phyloP scores from a whole-genome alignment of 2,329 filamentous ascomycete species.

The Scedosporium apiospermum region DNA sequence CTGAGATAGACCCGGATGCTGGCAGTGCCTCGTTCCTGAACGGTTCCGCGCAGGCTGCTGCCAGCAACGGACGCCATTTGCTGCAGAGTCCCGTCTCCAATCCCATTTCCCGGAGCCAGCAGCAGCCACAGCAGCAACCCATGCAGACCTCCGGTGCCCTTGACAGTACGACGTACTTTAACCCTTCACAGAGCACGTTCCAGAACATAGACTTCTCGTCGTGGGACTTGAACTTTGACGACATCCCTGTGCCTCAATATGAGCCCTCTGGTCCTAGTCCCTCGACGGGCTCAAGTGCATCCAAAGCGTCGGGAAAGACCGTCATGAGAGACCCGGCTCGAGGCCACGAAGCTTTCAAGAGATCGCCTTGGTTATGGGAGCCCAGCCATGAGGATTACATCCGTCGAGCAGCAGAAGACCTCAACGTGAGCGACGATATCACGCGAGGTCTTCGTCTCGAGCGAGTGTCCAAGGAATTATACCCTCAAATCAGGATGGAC shows the following conservation, averaged over 20 bases:
- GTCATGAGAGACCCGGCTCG: conserved; percentile 16
- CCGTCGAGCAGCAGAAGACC: background rate
- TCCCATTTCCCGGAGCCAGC: background rate
- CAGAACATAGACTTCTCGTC: conserved; percentile 22
- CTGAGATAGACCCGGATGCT: background rate
- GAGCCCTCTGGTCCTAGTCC: conserved; percentile 17
- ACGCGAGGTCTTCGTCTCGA: background rate
- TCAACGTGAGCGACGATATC: conserved; percentile 1
- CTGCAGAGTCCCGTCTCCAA: background rate
- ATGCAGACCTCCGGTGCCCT: background rate
- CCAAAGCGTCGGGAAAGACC: conserved; percentile 9
- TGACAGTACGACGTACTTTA: conserved; percentile 15
- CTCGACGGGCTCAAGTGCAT: conserved; percentile 14
- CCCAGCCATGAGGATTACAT: conserved; percentile 18
- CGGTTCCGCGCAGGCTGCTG: background rate
- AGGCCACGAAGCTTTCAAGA: conserved; percentile 22
- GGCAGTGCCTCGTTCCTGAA: background rate
- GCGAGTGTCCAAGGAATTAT: conserved; percentile 1
- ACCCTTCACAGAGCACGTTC: conserved; percentile 17
- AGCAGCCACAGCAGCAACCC: background rate
- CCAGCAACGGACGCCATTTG: background rate
- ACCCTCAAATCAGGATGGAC: conserved; percentile 20
- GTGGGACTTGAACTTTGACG: conserved; percentile 22
- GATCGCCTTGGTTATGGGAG: conserved; percentile 24
- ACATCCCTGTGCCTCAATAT: conserved; percentile 17